phyloP scores from a whole-genome alignment of 2,329 filamentous ascomycete genomes.

The Aspergillus ibericus region DNA sequence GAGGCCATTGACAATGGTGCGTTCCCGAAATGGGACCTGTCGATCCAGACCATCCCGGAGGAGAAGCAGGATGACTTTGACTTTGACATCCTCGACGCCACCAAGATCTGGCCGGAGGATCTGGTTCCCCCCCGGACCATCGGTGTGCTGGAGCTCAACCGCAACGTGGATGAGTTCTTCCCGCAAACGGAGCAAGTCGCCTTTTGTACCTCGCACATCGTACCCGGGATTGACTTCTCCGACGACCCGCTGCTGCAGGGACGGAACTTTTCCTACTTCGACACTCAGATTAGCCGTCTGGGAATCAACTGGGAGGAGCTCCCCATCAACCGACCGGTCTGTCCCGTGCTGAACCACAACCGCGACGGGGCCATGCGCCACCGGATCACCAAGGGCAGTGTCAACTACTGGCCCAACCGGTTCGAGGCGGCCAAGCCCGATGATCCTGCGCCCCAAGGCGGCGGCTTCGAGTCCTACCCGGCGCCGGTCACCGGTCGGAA shows the following conservation, averaged over 20 bases:
- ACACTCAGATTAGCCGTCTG: slow-evolving; percentile 62
- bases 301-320: slow-evolving; percentile 75
- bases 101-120: slow-evolving; percentile 82
- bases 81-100: slow-evolving; percentile 80
- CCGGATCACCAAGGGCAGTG: slow-evolving; percentile 68
- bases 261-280: slow-evolving; percentile 64
- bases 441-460: slow-evolving; percentile 55
- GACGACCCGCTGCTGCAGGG: slow-evolving; percentile 74
- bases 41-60: slow-evolving; percentile 73
- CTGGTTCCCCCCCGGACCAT: slow-evolving; percentile 73
- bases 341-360: slow-evolving; percentile 73
- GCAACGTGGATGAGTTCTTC: slow-evolving; percentile 78
- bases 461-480: slow-evolving; percentile 68
- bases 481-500: slow-evolving; percentile 70
- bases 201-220: slow-evolving; percentile 77
- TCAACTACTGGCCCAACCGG: slow-evolving; percentile 80
- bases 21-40: slow-evolving; percentile 77
- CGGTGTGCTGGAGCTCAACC: slow-evolving; percentile 75
- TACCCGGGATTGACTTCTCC: slow-evolving; percentile 74
- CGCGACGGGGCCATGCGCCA: slow-evolving; percentile 73
- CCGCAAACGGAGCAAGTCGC: slow-evolving; percentile 78
- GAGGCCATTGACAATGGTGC: slow-evolving; percentile 70
- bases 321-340: slow-evolving; percentile 73
- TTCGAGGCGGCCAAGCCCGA: slow-evolving; percentile 63
- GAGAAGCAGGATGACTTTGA: slow-evolving; percentile 73